Percentiles rank a stretch among this genome's conserved stretches.
These are phyloP conservation scores for Coemansia sp. DNA, from an alignment of 192 early-diverging fungal genomes.

Conservation along the genomic window DNA sequence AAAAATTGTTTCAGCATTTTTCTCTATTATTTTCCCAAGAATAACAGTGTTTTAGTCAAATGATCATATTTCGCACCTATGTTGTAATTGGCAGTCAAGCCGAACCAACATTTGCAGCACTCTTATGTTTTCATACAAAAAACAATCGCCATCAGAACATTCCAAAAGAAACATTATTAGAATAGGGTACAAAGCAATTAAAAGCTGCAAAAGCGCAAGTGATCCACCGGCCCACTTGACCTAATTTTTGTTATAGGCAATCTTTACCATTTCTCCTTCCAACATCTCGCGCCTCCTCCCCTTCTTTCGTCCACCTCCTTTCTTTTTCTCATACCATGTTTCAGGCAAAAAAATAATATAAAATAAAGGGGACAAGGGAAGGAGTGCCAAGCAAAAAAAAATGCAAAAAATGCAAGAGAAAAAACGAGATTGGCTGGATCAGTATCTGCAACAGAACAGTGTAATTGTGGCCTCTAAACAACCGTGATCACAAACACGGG, in stretches of 20 bases:
- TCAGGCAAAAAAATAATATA: not conserved
- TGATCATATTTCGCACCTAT: not conserved
- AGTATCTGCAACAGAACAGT: not conserved
- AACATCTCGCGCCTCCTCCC: too few species aligned
- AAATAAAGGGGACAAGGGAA: not conserved
- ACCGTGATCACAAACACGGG: not conserved
- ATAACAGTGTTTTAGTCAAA: not conserved
- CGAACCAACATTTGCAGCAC: not conserved
- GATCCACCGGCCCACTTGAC: not conserved
- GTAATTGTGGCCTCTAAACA: not conserved
- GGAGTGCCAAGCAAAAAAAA: not conserved
- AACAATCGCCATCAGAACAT: not conserved
- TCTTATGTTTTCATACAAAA: constrained; percentile 2
- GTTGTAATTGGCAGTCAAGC: not conserved
- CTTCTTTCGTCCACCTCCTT: not conserved
- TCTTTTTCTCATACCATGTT: not conserved
- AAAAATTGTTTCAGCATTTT: too few species aligned
- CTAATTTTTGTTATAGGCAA: not conserved
- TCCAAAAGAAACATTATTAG: not conserved
- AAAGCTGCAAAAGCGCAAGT: not conserved
- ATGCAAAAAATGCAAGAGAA: too few species aligned
- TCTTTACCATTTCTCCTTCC: not conserved
- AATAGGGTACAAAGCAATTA: not conserved
- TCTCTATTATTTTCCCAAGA: too few species aligned
- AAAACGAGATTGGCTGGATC: too few species aligned